phyloP scores from a whole-genome alignment of 805 yeast genomes.

The Saturnispora zaruensis region DNA sequence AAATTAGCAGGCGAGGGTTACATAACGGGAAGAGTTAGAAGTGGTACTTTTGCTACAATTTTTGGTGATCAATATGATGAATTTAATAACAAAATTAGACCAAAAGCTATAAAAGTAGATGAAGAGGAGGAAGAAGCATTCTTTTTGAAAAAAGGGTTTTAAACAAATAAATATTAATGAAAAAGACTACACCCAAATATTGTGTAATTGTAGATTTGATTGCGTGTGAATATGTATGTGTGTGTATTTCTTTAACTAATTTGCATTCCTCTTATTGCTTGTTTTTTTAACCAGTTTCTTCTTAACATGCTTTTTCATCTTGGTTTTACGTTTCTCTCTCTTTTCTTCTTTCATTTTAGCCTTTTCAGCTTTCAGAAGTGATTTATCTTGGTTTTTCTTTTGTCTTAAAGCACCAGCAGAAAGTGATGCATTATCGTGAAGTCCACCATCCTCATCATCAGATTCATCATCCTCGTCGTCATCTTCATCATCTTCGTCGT shows the following conservation, averaged over 20 bases:
- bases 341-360: constrained; percentile 68
- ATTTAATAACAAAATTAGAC: neutral
- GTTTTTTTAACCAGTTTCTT: constrained; percentile 61
- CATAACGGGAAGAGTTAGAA: neutral
- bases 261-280: constrained; percentile 4
- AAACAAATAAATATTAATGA: neutral
- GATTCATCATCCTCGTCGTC: constrained; percentile 25
- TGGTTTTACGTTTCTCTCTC: constrained; percentile 69
- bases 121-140: neutral
- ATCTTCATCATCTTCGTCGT: constrained; percentile 17
- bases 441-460: constrained; percentile 27
- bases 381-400: constrained; percentile 73
- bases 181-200: neutral
- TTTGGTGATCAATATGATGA: constrained; percentile 3
- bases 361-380: constrained; percentile 65
- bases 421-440: constrained; percentile 24
- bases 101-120: neutral
- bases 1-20: constrained; percentile 5
- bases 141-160: neutral
- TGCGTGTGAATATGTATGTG: neutral
- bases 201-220: neutral
- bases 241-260: constrained; percentile 9
- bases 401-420: constrained; percentile 36
- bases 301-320: constrained; percentile 76
- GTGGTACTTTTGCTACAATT: constrained; percentile 1